Conservation (phyloP, 1,284 basidiomycete species). For the Phlebopus sp. region DNA sequence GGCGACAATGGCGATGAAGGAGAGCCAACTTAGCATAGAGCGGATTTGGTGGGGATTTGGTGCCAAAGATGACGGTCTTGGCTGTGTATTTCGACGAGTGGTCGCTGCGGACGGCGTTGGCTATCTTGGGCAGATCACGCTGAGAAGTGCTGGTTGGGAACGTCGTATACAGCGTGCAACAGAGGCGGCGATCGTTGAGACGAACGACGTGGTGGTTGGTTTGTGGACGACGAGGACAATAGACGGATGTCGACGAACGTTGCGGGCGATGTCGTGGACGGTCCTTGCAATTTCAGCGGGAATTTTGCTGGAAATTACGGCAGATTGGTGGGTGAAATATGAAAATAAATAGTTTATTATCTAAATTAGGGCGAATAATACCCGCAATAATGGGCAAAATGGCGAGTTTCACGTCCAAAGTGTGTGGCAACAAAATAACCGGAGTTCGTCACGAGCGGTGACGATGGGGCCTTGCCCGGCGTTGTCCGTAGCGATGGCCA, state of each 20-base stretch:
- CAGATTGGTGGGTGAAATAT: background rate
- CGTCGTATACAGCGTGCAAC: background rate
- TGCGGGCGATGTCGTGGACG: background rate
- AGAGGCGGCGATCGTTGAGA: too few species aligned
- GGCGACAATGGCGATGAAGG: conserved; percentile 7
- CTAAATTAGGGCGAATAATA: conserved; percentile 5
- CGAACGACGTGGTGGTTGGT: too few species aligned
- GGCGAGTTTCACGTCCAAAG: conserved; percentile 28
- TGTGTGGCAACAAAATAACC: conserved; percentile 33
- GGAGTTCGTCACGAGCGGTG: conserved; percentile 51
- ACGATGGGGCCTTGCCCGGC: conserved; percentile 65
- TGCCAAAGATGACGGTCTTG: conserved; percentile 8
- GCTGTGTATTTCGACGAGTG: conserved; percentile 7
- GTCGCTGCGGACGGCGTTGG: background rate
- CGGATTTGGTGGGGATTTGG: conserved; percentile 17
- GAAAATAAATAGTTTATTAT: background rate
- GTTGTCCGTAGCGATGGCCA: conserved; percentile 72
- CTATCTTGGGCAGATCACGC: conserved; percentile 3
- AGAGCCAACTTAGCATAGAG: conserved; percentile 5
- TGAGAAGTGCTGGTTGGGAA: background rate
- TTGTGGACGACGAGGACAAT: too few species aligned
- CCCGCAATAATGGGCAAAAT: conserved; percentile 18
- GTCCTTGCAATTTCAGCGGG: background rate
- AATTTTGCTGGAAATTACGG: background rate
- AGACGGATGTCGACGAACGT: too few species aligned